phyloP scores from a whole-genome alignment of 768 basidiomycete genomes.

The Leccinum pellstonianum region DNA sequence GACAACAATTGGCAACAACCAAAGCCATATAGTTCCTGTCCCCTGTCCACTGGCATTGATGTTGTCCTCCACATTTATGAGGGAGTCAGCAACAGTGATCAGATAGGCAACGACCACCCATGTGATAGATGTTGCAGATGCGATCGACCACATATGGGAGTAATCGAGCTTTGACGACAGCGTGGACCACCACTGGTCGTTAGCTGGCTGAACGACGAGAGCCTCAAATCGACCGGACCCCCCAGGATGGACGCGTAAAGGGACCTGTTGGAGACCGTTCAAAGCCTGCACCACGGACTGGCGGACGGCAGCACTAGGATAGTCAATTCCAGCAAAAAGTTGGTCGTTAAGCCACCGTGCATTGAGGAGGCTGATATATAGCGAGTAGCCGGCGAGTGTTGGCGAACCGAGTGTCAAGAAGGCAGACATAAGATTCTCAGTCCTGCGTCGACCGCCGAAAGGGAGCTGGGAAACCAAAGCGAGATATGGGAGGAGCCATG shows the following conservation, averaged over 20 bases:
- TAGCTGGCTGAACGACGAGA: constrained; percentile 42
- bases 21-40: constrained; percentile 43
- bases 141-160: constrained; percentile 40
- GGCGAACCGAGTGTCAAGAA: constrained; percentile 47
- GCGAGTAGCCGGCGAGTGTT: constrained; percentile 44
- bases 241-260: constrained; percentile 33
- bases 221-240: constrained; percentile 36
- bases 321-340: constrained; percentile 30
- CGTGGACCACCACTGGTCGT: constrained; percentile 43
- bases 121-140: constrained; percentile 38
- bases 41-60: constrained; percentile 38
- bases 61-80: constrained; percentile 14
- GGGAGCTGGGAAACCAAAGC: constrained; percentile 51
- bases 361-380: constrained; percentile 44
- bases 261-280: constrained; percentile 43
- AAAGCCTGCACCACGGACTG: constrained; percentile 34
- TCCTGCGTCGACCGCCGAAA: constrained; percentile 39
- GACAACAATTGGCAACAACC: constrained; percentile 41
- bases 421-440: constrained; percentile 45
- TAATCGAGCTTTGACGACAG: constrained; percentile 36
- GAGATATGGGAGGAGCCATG: constrained; percentile 50
- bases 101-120: constrained; percentile 47
- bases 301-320: constrained; percentile 19
- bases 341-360: constrained; percentile 40
- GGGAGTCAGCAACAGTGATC: constrained; percentile 18